phyloP scores from a whole-genome alignment of 306 rosid genomes.

The Lotus japonicus region DNA sequence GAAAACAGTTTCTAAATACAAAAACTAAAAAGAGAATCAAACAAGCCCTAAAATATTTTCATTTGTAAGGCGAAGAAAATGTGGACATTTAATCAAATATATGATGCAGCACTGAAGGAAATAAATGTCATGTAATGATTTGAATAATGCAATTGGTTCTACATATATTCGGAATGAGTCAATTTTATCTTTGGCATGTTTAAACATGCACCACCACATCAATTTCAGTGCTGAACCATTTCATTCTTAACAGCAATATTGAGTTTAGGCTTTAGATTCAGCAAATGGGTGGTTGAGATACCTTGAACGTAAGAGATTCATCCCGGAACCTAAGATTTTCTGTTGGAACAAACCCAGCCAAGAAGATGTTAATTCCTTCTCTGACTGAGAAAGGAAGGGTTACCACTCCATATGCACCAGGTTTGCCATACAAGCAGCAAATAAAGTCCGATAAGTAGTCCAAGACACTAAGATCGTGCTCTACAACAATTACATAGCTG shows the following conservation, averaged over 20 bases:
- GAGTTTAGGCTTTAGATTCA: background rate
- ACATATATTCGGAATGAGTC: background rate
- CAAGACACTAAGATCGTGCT: slow-evolving; percentile 97
- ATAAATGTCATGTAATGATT: background rate
- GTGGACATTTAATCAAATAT: background rate
- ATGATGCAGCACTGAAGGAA: background rate
- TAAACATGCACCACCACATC: background rate
- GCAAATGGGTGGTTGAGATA: slow-evolving; percentile 4
- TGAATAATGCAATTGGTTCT: background rate
- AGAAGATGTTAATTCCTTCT: slow-evolving; percentile 98
- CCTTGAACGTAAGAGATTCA: slow-evolving; percentile 93
- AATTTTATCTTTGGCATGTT: background rate
- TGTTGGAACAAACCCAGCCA: slow-evolving; percentile 97
- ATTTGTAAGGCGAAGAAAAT: background rate
- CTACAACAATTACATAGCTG: slow-evolving; percentile 99
- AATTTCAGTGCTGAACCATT: background rate
- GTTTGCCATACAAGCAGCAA: slow-evolving; percentile 97
- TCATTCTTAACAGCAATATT: slow-evolving; percentile 4
- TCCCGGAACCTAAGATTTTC: slow-evolving; percentile 95
- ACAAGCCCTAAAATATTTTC: background rate
- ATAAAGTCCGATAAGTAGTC: slow-evolving; percentile 98
- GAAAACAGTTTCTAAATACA: no score
- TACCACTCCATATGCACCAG: slow-evolving; percentile 99
- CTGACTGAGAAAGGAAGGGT: slow-evolving; percentile 98
- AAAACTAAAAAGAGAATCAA: no score